Evolutionary conservation across 2,329 filamentous ascomycete species (phyloP).

Genomic region (Penicillium sp.): DNA sequence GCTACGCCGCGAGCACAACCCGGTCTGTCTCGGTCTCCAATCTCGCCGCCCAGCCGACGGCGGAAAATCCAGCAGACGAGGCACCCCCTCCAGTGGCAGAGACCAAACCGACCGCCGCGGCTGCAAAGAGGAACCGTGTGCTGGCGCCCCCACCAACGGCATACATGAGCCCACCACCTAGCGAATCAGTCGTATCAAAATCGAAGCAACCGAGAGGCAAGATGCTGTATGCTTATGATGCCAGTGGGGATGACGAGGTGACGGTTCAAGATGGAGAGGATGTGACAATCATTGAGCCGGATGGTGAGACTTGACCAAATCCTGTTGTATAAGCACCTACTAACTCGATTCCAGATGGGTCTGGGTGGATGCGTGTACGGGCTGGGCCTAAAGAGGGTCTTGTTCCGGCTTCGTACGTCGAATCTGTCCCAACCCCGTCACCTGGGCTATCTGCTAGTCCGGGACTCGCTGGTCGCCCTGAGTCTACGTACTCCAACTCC

Average conservation of each 20-base stretch:
- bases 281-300: constrained; percentile 71
- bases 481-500: constrained; percentile 72
- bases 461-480: constrained; percentile 52
- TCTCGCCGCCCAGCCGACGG: constrained; percentile 47
- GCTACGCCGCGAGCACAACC: constrained; percentile 72
- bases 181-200: constrained; percentile 38
- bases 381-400: constrained; percentile 68
- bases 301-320: constrained; percentile 59
- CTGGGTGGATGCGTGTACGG: constrained; percentile 84
- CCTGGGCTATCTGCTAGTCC: constrained; percentile 34
- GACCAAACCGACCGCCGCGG: constrained; percentile 22
- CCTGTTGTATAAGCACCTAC: constrained; percentile 4
- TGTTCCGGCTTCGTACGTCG: constrained; percentile 80
- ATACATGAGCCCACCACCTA: constrained; percentile 65
- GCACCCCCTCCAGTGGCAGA: constrained; percentile 36
- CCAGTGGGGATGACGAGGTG: constrained; percentile 72
- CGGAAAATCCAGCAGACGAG: constrained; percentile 43
- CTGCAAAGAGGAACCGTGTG: constrained; percentile 59
- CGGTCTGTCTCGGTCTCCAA: constrained; percentile 71
- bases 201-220: constrained; percentile 62
- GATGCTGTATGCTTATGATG: constrained; percentile 86
- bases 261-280: constrained; percentile 73
- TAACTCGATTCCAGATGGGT: constrained; percentile 58
- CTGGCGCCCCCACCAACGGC: constrained; percentile 80
- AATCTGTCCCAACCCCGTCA: constrained; percentile 51